A percentile compares a stretch with the other conserved stretches of the same genome.
Evolutionary conservation across 306 rosid genomes (phyloP).

Genomic region (Castanea crenata): DNA sequence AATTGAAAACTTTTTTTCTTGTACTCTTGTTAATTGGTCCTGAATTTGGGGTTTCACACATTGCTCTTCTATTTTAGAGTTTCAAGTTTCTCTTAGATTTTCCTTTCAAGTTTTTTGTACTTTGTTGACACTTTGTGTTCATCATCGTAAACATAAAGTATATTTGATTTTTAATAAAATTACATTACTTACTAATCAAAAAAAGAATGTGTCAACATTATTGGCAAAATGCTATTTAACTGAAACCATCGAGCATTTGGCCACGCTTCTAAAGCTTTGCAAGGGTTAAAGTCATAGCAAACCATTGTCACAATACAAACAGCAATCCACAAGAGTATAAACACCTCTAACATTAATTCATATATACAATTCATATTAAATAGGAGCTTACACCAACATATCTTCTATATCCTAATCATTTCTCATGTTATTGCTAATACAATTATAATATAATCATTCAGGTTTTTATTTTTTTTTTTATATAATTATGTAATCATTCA

Average conservation of each 20-base stretch:
- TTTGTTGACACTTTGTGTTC: no score
- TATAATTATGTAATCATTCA: neutral
- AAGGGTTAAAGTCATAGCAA: neutral
- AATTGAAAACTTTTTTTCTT: no score
- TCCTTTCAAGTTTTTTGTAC: no score
- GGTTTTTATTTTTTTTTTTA: no score
- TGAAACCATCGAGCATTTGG: neutral
- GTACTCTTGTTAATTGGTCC: no score
- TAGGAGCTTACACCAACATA: neutral
- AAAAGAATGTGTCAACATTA: neutral
- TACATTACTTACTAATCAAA: no score
- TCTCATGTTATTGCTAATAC: neutral
- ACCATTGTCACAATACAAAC: neutral
- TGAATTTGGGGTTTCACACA: no score
- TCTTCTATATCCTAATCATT: neutral
- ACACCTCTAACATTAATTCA: neutral
- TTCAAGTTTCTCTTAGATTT: no score
- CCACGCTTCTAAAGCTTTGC: neutral
- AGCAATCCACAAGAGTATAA: neutral
- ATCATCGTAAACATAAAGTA: no score
- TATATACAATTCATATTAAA: neutral
- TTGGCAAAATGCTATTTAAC: neutral
- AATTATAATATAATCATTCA: neutral
- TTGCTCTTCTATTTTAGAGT: no score
- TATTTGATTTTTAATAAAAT: no score